Percentiles rank a stretch among this genome's conserved stretches.
These are phyloP conservation scores for Ophidiomyces ophidiicola DNA, from an alignment of 2,329 filamentous ascomycete species.

Conservation along the genomic window DNA sequence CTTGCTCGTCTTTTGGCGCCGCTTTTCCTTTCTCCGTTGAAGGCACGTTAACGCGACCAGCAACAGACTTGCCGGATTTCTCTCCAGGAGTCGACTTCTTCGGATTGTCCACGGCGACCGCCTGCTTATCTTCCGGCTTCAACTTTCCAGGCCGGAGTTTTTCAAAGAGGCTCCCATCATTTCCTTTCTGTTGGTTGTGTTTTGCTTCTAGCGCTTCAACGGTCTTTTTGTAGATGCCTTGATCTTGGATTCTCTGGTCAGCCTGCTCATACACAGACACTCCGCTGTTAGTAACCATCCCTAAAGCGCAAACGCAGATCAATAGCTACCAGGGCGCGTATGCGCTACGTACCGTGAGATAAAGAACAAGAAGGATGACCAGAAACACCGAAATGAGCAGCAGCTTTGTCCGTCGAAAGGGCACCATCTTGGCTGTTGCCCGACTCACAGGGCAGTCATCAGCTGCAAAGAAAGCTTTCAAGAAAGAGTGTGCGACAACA, in stretches of 20 bases:
- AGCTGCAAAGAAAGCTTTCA: background rate
- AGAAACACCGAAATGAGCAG: conserved; percentile 53
- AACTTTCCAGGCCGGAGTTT: conserved; percentile 59
- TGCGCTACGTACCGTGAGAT: conserved; percentile 58
- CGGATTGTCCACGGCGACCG: conserved; percentile 47
- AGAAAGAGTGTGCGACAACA: too few relatives aligned
- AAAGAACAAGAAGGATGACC: conserved; percentile 55
- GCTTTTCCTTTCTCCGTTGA: conserved; percentile 28
- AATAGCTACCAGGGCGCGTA: too few relatives aligned
- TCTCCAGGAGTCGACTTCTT: conserved; percentile 43
- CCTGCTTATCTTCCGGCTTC: conserved; percentile 55
- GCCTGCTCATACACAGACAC: conserved; percentile 22
- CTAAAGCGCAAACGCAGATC: too few relatives aligned
- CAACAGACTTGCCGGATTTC: conserved; percentile 42
- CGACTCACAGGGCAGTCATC: conserved; percentile 3
- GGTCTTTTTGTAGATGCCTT: conserved; percentile 45
- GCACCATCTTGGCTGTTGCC: conserved; percentile 44
- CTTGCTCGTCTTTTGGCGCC: conserved; percentile 19
- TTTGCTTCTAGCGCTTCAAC: conserved; percentile 42
- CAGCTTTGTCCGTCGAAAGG: conserved; percentile 56
- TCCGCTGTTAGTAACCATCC: background rate
- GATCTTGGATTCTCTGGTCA: conserved; percentile 31
- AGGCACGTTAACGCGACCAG: conserved; percentile 43
- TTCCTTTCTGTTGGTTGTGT: conserved; percentile 39
- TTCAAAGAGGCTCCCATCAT: conserved; percentile 48